These are phyloP conservation scores for Epicoccum sorghinum DNA, from an alignment of 2,329 filamentous ascomycete species.

Conservation along the genomic window DNA sequence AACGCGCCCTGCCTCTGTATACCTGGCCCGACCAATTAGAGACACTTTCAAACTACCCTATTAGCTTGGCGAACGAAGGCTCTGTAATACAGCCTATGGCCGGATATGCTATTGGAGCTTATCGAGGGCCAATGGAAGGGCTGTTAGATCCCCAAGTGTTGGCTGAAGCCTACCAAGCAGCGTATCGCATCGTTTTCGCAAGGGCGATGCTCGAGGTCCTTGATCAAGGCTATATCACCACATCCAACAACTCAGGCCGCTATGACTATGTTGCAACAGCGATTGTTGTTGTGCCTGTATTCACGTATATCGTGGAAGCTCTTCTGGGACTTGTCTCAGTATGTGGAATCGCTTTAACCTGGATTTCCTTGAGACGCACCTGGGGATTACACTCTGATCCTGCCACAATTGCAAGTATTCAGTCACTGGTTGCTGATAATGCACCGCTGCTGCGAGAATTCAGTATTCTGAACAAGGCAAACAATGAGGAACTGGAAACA, in stretches of 20 bases:
- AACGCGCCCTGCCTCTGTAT: background rate
- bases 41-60: background rate
- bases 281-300: conserved; percentile 47
- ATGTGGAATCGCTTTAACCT: conserved; percentile 28
- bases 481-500: background rate
- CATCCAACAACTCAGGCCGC: conserved; percentile 18
- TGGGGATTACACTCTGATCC: conserved; percentile 42
- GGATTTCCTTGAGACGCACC: conserved; percentile 24
- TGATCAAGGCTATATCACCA: conserved; percentile 6
- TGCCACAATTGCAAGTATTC: conserved; percentile 44
- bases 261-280: conserved; percentile 35
- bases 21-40: background rate
- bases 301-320: conserved; percentile 47
- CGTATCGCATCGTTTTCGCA: conserved; percentile 12
- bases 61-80: background rate
- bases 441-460: conserved; percentile 19
- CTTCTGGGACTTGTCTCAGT: conserved; percentile 39
- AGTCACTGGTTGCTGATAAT: conserved; percentile 41
- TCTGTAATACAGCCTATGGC: background rate
- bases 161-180: background rate
- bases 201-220: conserved; percentile 44
- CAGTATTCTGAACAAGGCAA: background rate
- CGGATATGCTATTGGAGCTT: background rate
- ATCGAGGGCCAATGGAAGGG: background rate
- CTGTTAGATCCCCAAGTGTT: background rate